Percentiles rank a stretch among this genome's conserved stretches.
Evolutionary conservation across 2,329 filamentous ascomycete genomes (phyloP).

Genomic region (Pseudogymnoascus sp.): DNA sequence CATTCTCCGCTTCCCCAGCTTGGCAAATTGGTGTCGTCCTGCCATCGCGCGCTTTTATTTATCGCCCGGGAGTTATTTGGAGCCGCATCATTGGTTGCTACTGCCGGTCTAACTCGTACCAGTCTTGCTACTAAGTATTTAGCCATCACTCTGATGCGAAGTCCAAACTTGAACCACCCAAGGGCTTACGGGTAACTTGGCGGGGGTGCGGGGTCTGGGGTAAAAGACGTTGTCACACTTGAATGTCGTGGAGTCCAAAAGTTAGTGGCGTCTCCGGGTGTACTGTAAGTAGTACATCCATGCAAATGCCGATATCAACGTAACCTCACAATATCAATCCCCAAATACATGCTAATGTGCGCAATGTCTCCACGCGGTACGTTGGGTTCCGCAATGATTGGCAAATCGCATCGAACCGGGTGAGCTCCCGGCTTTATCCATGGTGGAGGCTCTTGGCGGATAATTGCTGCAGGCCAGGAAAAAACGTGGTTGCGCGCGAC

Average conservation of each 20-base stretch:
- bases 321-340: neutral
- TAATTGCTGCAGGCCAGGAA: neutral
- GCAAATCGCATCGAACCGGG: constrained; percentile 1
- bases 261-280: neutral
- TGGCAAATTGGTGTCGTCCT: neutral
- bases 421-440: constrained; percentile 8
- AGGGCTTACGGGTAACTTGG: neutral
- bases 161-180: neutral
- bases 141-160: neutral
- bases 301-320: neutral
- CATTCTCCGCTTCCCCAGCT: neutral
- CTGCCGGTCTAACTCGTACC: neutral
- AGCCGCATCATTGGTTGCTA: neutral
- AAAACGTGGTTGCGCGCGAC: constrained; percentile 2
- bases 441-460: constrained; percentile 3
- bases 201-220: constrained; percentile 5
- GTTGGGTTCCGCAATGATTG: neutral
- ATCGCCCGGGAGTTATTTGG: neutral
- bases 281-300: neutral
- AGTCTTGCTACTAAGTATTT: neutral
- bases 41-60: neutral
- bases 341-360: neutral
- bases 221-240: neutral
- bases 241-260: neutral
- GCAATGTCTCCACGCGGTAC: neutral